Base-by-base conservation (phyloP, 176 grass and related monocot species). In the Themeda triandra region DNA sequence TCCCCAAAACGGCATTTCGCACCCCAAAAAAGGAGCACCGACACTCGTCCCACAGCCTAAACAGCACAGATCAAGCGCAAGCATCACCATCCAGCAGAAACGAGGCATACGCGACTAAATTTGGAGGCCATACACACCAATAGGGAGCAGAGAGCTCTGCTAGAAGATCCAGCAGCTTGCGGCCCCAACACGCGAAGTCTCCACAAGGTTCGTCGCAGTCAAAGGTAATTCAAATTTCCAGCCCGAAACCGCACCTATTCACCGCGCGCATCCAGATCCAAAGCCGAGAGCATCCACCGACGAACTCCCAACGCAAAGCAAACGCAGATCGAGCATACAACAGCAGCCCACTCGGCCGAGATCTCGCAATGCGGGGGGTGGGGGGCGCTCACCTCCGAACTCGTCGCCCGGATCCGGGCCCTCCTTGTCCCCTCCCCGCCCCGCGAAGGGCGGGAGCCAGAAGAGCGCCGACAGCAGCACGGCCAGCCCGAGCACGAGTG, bases 391-490 rank as follows among this genome's bases (percentile, higher is more conserved):
- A 94, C 92, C 95, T 89, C 60, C 72, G 11, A 89, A 44, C 4
- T 46, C 69, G 11, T 63, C 86, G 28, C 71, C 88, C 84, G 82
- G 77, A 69, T 81, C 91, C 51, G 69, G 56, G 3, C 67, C 85
- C 39, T 49, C 65, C 37, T 40, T 46, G 4, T 51, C 72, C 62
- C 84, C 79, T 60, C 83, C 45, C 14, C 78, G 88, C 24, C 87
- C 62, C 12, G 79, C 51, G 76, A 98, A 93, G 3, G 96, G 96
- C 65, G 93, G 93, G 66, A 98, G 82, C 91, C 93, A 98, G 96
- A 98, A 98, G 54, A 93, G 39, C 35, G 89, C 96, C 15, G 93
- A 95, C 2, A 98, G 89, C 77, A 98, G 88, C 80, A 98, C 91
- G 19, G 91, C 91, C 0, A 80, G 37, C 32, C 93, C 92, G 6